A percentile compares a stretch with the other conserved stretches of the same genome.
Conservation (phyloP, 2,329 filamentous ascomycete species). For the Venturia nashicola region DNA sequence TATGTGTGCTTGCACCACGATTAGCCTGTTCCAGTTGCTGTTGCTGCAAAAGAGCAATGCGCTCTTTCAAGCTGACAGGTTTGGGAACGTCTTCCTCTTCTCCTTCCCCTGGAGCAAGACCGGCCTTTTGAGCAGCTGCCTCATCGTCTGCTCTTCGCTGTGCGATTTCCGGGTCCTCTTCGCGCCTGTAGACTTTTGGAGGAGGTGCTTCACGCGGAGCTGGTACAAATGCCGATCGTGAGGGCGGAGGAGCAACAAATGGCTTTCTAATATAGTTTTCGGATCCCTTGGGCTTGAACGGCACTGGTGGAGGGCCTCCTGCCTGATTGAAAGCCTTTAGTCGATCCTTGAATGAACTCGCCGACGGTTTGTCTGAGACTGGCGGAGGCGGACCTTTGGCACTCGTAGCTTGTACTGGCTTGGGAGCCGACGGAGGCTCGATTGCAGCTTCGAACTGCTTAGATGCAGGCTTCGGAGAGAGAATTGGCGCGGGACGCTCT, state of each 20-base stretch:
- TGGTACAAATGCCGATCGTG: constrained; percentile 80
- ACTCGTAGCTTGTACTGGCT: constrained; percentile 18
- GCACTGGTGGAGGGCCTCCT: constrained; percentile 72
- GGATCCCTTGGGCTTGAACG: constrained; percentile 65
- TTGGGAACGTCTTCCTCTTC: constrained; percentile 74
- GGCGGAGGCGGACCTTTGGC: constrained; percentile 39
- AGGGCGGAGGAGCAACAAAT: constrained; percentile 89
- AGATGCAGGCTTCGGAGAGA: constrained; percentile 15
- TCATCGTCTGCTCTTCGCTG: constrained; percentile 53
- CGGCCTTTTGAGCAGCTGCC: constrained; percentile 57
- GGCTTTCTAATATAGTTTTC: constrained; percentile 85
- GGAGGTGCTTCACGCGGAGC: constrained; percentile 54
- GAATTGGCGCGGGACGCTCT: constrained; percentile 11
- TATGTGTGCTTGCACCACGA: constrained; percentile 61
- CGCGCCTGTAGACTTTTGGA: constrained; percentile 68
- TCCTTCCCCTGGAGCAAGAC: constrained; percentile 42
- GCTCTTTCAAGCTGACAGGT: constrained; percentile 84
- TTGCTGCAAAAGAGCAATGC: constrained; percentile 86
- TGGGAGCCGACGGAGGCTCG: constrained; percentile 18
- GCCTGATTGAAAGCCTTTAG: constrained; percentile 96
- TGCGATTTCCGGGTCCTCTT: constrained; percentile 62
- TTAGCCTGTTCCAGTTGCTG: constrained; percentile 85
- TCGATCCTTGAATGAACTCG: constrained; percentile 83
- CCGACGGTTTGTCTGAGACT: constrained; percentile 52
- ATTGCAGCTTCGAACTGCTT: constrained; percentile 14